Base-by-base conservation (phyloP, 2,329 filamentous ascomycete genomes). In the Cercospora janseana region DNA sequence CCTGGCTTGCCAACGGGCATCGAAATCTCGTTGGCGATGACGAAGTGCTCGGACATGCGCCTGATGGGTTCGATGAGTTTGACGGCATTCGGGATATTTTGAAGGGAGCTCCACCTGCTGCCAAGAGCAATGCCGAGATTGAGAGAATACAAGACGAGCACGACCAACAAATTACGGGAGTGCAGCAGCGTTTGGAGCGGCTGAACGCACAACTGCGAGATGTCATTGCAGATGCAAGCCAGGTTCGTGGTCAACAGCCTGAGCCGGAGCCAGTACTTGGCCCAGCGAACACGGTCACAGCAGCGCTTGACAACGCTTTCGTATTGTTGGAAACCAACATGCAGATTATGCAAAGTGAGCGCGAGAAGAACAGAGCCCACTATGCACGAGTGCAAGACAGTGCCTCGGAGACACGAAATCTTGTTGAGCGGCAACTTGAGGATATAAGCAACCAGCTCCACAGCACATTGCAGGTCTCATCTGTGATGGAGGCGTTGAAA, bases 1-100 rank as follows among this genome's bases (percentile, higher is more conserved):
- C 41, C 13, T 43, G 49, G 28, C 43, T 55, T 29, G 28, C 56
- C 12, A 58, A 54, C 38, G 55, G 52, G 28, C 51, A 55, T 16
- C 35, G 54, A 21, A 46, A 49, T 7, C 27, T 54, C n/a, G 58
- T 57, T 28, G 53, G 58, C 24, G 58, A 63, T 37, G 59, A 60
- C 43, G 49, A 51, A 45, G 32, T 47, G 44, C 49, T 52, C 58
- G 53, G 48, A 40, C 55, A 40, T 59, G 63, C 40, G 56, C 60
- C 53, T 15, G 40, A 49, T n/a, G 53, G 49, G 7, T 58, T 63
- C 23, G 60, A 82, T 51, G 79, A 85, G 40, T 90, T 95, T 61
- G 65, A 67, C 42, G 64, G 62, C 24, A 67, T 67, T 31, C 55
- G 64, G 20, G 64, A 66, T 34, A 66, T 66, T 21, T 55, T 67